Base-by-base conservation (phyloP, 257 asterid species). In the Nicotiana benthamiana region DNA sequence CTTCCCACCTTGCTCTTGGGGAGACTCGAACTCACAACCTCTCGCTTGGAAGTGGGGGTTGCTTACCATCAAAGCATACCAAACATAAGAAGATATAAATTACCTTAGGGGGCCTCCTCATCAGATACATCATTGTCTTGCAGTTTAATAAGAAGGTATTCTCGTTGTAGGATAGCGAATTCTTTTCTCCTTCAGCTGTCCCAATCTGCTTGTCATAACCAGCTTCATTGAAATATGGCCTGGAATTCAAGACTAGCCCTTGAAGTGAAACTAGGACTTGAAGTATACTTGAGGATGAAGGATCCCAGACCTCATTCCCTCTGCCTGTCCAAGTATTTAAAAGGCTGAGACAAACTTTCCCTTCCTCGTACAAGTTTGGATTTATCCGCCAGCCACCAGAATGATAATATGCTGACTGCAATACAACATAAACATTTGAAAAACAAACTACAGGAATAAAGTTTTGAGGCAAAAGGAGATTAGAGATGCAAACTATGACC, bases 321-420 rank as follows among this genome's bases (percentile, higher is more conserved):
- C 91, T 93, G 56, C 99, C 99, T 7, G 97, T 89, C 99, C 99
- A 96, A n/a, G 99, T 96, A 82, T 96, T 96, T 87, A 96, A 85
- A 48, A 96, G 94, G 89, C 99, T 96, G 26, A 96, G 98, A 87
- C 99, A 96, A 83, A 96, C 99, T 88, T 96, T 96, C 79, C 99
- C 99, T 86, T 96, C 99, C 94, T 96, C 99, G 4, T 96, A 96
- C 64, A 96, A 85, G 86, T 96, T 96, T 63, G 99, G 99, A 88
- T 96, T 96, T 90, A 96, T 90, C 87, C 98, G 88, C 99, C 99
- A 96, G 27, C 99, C 99, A 83, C 98, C 98, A 83, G 99, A 96
- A 86, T 93, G 97, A 83, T 96, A 96, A 88, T 96, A 90, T 27
- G 96, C 98, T 13, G 95, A 91, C 99, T 96, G 90, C 84, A 87